These are phyloP conservation scores for Penicillium sp. DNA, from an alignment of 2,329 filamentous ascomycete genomes.

Conservation along the genomic window DNA sequence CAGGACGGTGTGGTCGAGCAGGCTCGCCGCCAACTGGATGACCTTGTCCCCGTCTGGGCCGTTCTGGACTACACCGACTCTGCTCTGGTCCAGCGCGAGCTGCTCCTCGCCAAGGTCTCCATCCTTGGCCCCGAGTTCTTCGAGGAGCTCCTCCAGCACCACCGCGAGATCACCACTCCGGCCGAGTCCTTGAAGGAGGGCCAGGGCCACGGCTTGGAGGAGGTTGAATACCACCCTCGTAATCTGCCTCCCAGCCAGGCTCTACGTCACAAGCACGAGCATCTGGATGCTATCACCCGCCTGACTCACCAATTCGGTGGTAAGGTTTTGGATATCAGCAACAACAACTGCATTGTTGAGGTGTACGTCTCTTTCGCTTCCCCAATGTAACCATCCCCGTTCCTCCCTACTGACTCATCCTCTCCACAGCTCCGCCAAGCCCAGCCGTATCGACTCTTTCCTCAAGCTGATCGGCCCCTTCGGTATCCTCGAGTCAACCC, in stretches of 20 bases:
- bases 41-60: slow-evolving; percentile 96
- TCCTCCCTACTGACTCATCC: not conserved
- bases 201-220: slow-evolving; percentile 23
- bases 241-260: slow-evolving; percentile 85
- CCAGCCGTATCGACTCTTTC: slow-evolving; percentile 91
- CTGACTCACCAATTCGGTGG: slow-evolving; percentile 97
- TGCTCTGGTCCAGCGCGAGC: slow-evolving; percentile 91
- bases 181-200: slow-evolving; percentile 41
- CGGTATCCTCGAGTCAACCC: slow-evolving; percentile 92
- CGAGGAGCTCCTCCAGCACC: slow-evolving; percentile 92
- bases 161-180: slow-evolving; percentile 79
- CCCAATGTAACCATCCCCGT: not conserved
- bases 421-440: slow-evolving; percentile 78
- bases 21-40: slow-evolving; percentile 90
- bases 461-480: slow-evolving; percentile 94
- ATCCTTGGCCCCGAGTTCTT: slow-evolving; percentile 98
- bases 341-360: slow-evolving; percentile 97
- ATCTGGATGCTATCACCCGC: slow-evolving; percentile 93
- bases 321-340: slow-evolving; percentile 97
- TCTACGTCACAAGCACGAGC: slow-evolving; percentile 94
- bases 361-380: slow-evolving; percentile 63
- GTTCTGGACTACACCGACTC: slow-evolving; percentile 94
- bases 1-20: slow-evolving; percentile 98
- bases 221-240: slow-evolving; percentile 81
- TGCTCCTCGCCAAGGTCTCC: slow-evolving; percentile 94